phyloP scores from a whole-genome alignment of 352 stramenopile species.

The Phytophthora constricta region DNA sequence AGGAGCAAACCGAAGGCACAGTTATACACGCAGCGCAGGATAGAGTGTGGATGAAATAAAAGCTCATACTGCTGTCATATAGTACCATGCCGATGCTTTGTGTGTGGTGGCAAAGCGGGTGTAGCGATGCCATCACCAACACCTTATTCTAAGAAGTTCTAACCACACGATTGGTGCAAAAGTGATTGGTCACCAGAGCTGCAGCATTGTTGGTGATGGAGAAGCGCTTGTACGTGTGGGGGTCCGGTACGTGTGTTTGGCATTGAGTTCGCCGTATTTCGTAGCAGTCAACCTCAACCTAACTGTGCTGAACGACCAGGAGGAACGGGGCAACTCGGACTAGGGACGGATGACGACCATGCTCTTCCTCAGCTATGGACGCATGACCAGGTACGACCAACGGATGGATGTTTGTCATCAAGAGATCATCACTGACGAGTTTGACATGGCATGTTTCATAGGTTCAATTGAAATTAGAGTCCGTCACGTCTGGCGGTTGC shows the following conservation, averaged over 20 bases:
- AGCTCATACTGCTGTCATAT: neutral
- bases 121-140: neutral
- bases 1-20: neutral
- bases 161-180: neutral
- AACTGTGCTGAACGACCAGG: conserved; percentile 41
- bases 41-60: neutral
- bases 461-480: conserved; percentile 37
- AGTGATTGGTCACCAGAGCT: conserved; percentile 32
- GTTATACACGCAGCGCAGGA: neutral
- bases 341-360: conserved; percentile 61
- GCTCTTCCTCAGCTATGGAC: conserved; percentile 57
- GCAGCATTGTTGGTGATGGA: conserved; percentile 19
- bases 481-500: conserved; percentile 65
- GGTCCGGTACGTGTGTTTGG: conserved; percentile 47
- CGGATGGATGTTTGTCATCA: neutral
- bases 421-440: neutral
- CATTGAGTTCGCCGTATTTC: too few relatives aligned
- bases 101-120: too few relatives aligned
- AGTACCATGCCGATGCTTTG: too few relatives aligned
- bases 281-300: neutral
- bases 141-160: too few relatives aligned
- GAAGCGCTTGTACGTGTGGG: conserved; percentile 59
- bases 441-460: conserved; percentile 11
- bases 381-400: conserved; percentile 15
- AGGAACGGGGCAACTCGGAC: conserved; percentile 67